Percentiles rank a stretch among this genome's conserved stretches.
phyloP scores from a whole-genome alignment of 306 rosid species.

The Quercus agrifolia region DNA sequence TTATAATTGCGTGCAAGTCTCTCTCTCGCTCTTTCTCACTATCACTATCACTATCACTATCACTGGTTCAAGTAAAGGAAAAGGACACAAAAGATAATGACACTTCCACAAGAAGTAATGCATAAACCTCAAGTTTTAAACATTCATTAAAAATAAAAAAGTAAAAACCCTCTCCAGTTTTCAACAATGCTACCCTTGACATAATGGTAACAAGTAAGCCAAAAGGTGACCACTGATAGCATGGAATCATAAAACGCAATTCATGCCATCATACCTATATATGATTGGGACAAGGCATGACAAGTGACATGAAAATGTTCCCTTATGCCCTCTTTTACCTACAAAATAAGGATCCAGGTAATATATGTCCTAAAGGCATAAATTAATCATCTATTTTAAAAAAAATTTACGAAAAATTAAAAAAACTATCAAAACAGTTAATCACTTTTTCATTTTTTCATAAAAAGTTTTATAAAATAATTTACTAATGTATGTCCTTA shows the following conservation, averaged over 20 bases:
- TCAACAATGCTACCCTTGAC: not conserved
- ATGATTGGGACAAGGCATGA: slow-evolving; percentile 38
- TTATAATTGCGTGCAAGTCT: slow-evolving; percentile 22
- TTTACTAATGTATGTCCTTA: too few relatives aligned
- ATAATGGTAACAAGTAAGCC: not conserved
- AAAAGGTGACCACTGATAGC: not conserved
- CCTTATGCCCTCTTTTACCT: slow-evolving; percentile 3
- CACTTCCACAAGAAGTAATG: slow-evolving; percentile 42
- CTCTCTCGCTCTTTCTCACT: not conserved
- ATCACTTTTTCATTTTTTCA: too few relatives aligned
- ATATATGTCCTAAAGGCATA: too few relatives aligned
- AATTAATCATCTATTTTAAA: fast-evolving
- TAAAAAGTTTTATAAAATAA: too few relatives aligned
- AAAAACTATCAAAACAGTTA: too few relatives aligned
- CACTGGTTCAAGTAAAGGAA: slow-evolving; percentile 7
- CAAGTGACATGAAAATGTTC: slow-evolving; percentile 21
- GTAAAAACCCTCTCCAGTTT: too few relatives aligned
- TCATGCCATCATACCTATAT: slow-evolving; percentile 20
- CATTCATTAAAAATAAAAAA: too few relatives aligned
- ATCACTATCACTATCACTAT: not conserved
- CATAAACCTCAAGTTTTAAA: not conserved
- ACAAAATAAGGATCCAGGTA: too few relatives aligned
- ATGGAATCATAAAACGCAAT: slow-evolving; percentile 11
- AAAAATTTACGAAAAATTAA: fast-evolving
- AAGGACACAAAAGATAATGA: slow-evolving; percentile 33